A percentile compares a stretch with the other conserved stretches of the same genome.
phyloP scores from a whole-genome alignment of 805 yeast species.

The Candida maesae region DNA sequence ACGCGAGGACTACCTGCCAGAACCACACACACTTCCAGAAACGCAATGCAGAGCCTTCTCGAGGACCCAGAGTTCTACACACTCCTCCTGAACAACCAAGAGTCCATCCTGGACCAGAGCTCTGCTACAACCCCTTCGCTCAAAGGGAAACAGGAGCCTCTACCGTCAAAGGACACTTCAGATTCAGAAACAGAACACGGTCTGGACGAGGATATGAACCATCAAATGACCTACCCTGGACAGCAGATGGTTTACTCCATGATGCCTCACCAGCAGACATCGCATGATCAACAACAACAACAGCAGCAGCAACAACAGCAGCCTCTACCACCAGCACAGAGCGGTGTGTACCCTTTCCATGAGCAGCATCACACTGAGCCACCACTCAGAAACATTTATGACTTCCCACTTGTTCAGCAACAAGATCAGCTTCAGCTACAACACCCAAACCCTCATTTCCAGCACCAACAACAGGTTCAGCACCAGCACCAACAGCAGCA shows the following conservation, averaged over 20 bases:
- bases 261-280: not conserved
- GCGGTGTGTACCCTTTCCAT: not conserved
- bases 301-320: constrained; percentile 1
- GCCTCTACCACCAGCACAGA: not conserved
- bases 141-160: not conserved
- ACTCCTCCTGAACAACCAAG: constrained; percentile 19
- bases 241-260: constrained; percentile 6
- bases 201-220: constrained; percentile 4
- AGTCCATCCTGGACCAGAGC: constrained; percentile 7
- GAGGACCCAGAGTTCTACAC: constrained; percentile 25
- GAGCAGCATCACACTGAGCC: constrained; percentile 10
- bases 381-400: constrained; percentile 6
- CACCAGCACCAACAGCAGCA: not conserved
- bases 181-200: not conserved
- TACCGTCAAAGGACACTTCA: not conserved
- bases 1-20: not conserved
- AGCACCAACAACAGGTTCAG: not conserved
- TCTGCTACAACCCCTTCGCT: constrained; percentile 9
- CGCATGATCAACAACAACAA: not conserved
- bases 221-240: constrained; percentile 12
- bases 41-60: constrained; percentile 21
- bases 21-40: not conserved
- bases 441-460: too few relatives aligned
- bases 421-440: too few relatives aligned
- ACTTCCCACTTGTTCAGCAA: not conserved